phyloP scores from a whole-genome alignment of 2,329 filamentous ascomycete species.

The Colletotrichum sp. region DNA sequence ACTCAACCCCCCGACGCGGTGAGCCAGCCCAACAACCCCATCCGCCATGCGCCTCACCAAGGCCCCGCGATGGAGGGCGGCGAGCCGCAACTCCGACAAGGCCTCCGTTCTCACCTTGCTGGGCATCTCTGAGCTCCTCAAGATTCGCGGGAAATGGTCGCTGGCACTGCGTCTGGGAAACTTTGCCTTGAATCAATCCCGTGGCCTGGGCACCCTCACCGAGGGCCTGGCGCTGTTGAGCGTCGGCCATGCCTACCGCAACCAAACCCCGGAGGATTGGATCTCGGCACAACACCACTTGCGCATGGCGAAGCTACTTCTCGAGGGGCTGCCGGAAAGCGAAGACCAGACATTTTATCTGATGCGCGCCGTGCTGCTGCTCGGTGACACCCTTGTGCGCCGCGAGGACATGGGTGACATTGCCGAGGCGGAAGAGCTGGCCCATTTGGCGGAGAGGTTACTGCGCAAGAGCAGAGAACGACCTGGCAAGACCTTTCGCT shows the following conservation, averaged over 20 bases:
- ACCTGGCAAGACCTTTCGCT: conserved; percentile 9
- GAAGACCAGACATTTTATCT: conserved; percentile 22
- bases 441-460: conserved; percentile 14
- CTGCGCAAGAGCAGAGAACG: conserved; percentile 6
- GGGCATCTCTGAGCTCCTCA: conserved; percentile 18
- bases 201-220: conserved; percentile 12
- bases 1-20: conserved; percentile 8
- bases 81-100: conserved; percentile 20
- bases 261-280: conserved; percentile 21
- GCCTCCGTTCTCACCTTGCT: conserved; percentile 17
- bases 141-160: conserved; percentile 20
- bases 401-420: conserved; percentile 21
- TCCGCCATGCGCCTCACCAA: conserved; percentile 17
- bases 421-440: conserved; percentile 16
- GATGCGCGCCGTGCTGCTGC: conserved; percentile 21
- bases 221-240: conserved; percentile 21
- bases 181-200: conserved; percentile 9
- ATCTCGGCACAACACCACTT: conserved; percentile 16
- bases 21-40: conserved; percentile 16
- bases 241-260: conserved; percentile 21
- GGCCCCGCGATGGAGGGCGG: conserved; percentile 20
- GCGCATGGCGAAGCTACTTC: conserved; percentile 15
- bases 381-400: conserved; percentile 23
- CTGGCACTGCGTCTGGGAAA: conserved; percentile 7
- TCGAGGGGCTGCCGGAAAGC: conserved; percentile 11